phyloP scores from a whole-genome alignment of 192 early-diverging fungal species.

The Coemansia sp. region DNA sequence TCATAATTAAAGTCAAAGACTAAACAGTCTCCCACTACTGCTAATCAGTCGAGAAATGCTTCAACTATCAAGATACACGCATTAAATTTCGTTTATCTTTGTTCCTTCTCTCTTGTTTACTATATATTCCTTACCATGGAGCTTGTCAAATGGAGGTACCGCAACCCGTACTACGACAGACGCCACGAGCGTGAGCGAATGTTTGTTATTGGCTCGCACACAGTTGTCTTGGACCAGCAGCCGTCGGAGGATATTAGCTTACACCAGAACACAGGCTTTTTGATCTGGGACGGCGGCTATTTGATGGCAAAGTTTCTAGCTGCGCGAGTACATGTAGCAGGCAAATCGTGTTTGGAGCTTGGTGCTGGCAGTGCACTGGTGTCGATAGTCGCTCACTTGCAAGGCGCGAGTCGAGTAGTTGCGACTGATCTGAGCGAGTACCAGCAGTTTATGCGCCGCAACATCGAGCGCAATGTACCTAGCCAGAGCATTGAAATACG shows the following conservation, averaged over 20 bases:
- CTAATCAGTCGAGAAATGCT: not conserved
- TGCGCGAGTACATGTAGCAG: not conserved
- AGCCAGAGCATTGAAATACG: not conserved
- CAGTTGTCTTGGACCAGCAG: constrained; percentile 15
- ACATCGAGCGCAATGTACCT: constrained; percentile 10
- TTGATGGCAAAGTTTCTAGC: constrained; percentile 23
- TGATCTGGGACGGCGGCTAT: constrained; percentile 40
- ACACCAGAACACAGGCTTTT: constrained; percentile 26
- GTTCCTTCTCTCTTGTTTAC: not conserved
- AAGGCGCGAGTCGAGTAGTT: constrained; percentile 2
- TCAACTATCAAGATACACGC: no score
- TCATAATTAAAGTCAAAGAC: constrained; percentile 51
- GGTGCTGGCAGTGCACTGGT: not conserved
- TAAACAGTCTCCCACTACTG: not conserved
- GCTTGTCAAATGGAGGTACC: not conserved
- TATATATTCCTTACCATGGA: not conserved
- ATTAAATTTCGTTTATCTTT: no score
- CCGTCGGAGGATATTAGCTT: constrained; percentile 12
- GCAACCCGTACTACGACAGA: constrained; percentile 19
- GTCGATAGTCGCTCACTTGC: not conserved
- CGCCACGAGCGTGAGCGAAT: constrained; percentile 5
- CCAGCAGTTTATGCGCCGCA: constrained; percentile 7
- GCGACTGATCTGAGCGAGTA: constrained; percentile 29
- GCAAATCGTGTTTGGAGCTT: not conserved
- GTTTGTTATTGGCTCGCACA: constrained; percentile 33